Evolutionary conservation across 192 early-diverging fungal species (phyloP), one percentile per base, ranked within the genome.

Genomic region (Mortierella hygrophila): DNA sequence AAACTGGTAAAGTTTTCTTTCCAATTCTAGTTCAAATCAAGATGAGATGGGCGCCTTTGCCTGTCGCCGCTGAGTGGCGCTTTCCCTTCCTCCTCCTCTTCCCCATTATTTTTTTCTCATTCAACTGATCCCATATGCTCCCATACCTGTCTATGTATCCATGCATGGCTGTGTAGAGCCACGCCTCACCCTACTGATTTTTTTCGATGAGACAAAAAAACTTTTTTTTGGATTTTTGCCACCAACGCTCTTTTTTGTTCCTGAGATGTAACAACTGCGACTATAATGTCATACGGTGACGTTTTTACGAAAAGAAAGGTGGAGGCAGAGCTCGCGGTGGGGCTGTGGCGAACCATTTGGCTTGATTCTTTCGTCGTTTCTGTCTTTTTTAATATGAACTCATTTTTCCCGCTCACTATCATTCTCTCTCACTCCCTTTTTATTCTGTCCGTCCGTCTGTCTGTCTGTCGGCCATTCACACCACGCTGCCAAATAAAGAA

Each of bases 391-490:
- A 26, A 10, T 10, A 26, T 26, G n/a, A n/a, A 57, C 21, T 63
- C 23, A 2, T 41, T 70, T 42, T 70, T 70, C 38, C 37, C 38
- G 40, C 69, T 32, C 70, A 23, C 41, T 47, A 46, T 18, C 63
- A 4, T 32, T 81, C 40, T 69, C 80, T 69, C 74, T 40, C 42
- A 32, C 9, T 41, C 35, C 54, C 63, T 68, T 37, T 38, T 72
- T 69, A 71, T 40, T 23, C 46, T 70, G 41, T 42, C 73, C 21
- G 7, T 54, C 52, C 60, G 23, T 55, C 70, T 32, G 37, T 41
- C 40, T 10, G n/a, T n/a, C 20, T 49, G 29, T 21, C 42, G 6
- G 38, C 26, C 47, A 74, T 35, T 46, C 47, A 74, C 72, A 29
- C 38, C 41, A 23, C 40, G 35, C 46, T 10, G 5, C 8, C 72